Base-by-base conservation (phyloP, 179 eudicot genomes). In the Silene coronaria region DNA sequence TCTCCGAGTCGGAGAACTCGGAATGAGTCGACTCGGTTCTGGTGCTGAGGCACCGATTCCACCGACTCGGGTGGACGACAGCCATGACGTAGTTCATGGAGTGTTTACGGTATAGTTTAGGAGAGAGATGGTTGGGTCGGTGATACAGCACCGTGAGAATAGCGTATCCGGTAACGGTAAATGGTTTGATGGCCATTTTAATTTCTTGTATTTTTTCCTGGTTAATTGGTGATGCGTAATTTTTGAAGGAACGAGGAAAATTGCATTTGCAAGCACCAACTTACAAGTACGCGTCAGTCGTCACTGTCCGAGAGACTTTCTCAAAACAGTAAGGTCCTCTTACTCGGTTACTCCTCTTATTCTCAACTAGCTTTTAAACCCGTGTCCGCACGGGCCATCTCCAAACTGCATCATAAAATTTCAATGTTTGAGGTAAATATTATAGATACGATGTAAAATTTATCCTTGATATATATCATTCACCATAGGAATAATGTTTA, bases 1-100 rank as follows among this genome's bases (percentile, higher is more conserved):
- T 94, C 59, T 82, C 79, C 14, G 76, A 34, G n/a, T 89, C 93
- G 74, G 85, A 77, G 70, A 89, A 79, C 59, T 90, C 91, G 17
- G 85, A 38, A 77, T 80, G 90, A 77, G 75, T 61, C 71, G 88
- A 74, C 85, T 88, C 89, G 53, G 91, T 58, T 71, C 73, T 73
- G 71, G 86, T 78, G 77, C 85, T 75, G 77, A 89, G 79, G 82
- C 88, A 67, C 74, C 86, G 83, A 27, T 26, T 62, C 13, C 46
- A 16, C 17, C 28, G n/a, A 77, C 80, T 80, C 70, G 73, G 84
- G 62, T 46, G 45, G 58, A 71, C 30, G 75, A 62, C 72, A 2
- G 13, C 17, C 76, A 65, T 58, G 5, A 71, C 55, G 36, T 3
- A 67, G 17, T 60, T 74, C 3, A 32, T 16, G 11, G 45, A 67